phyloP scores from a whole-genome alignment of 2,329 filamentous ascomycete species.

The Venturia aucupariae region DNA sequence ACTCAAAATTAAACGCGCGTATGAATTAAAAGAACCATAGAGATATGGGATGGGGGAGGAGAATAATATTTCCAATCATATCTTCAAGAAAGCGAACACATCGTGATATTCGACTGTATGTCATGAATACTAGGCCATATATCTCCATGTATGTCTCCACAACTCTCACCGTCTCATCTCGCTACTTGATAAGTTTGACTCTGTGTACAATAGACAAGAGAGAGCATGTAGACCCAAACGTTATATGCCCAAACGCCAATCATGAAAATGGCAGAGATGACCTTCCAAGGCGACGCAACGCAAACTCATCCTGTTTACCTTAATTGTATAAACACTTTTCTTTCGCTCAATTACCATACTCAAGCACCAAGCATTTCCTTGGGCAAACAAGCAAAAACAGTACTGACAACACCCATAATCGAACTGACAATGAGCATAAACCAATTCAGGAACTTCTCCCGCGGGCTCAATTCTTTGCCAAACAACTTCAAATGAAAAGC shows the following conservation, averaged over 20 bases:
- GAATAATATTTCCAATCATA: too few relatives aligned
- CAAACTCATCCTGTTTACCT: neutral
- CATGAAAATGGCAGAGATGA: neutral
- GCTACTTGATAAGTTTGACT: too few relatives aligned
- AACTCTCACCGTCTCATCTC: too few relatives aligned
- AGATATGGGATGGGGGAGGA: too few relatives aligned
- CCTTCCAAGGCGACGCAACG: neutral
- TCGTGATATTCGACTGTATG: too few relatives aligned
- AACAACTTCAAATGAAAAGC: constrained; percentile 89
- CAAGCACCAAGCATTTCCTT: constrained; percentile 44
- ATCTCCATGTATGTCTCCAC: too few relatives aligned
- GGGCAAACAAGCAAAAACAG: constrained; percentile 80
- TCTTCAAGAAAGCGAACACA: too few relatives aligned
- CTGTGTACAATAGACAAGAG: neutral
- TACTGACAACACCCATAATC: constrained; percentile 65
- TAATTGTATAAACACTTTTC: neutral
- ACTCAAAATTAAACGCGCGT: too few relatives aligned
- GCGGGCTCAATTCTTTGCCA: constrained; percentile 54
- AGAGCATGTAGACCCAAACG: neutral
- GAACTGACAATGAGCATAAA: constrained; percentile 59
- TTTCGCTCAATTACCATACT: neutral
- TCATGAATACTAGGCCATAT: too few relatives aligned
- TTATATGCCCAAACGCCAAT: neutral
- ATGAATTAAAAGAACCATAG: too few relatives aligned
- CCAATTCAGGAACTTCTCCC: constrained; percentile 60